Evolutionary conservation across 148 eudicot species (phyloP).

Genomic region (Vaccinium vitisidaea): DNA sequence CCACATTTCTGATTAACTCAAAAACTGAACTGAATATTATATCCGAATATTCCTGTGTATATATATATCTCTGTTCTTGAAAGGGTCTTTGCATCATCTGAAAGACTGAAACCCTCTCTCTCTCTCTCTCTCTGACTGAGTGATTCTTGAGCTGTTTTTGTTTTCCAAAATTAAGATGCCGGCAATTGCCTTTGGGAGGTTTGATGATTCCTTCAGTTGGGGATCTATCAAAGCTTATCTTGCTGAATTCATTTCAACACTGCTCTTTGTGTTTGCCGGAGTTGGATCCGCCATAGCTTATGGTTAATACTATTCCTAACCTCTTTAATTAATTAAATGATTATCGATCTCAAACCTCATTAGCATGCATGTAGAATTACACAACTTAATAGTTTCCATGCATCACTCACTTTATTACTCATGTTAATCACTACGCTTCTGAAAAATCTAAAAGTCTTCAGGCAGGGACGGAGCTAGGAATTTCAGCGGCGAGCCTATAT

Average conservation of each 20-base stretch:
- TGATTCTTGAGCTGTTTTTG: not conserved
- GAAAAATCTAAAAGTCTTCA: too few species aligned
- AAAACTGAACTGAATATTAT: not conserved
- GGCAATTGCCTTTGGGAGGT: conserved; percentile 59
- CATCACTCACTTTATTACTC: not conserved
- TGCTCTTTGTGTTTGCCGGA: conserved; percentile 85
- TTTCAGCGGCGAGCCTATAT: too few species aligned
- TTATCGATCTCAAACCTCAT: not conserved
- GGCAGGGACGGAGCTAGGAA: too few species aligned
- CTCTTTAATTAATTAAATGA: not conserved
- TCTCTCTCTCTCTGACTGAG: not conserved
- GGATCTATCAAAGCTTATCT: conserved; percentile 64
- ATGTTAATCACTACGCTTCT: not conserved
- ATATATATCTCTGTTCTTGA: not conserved
- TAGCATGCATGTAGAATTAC: not conserved
- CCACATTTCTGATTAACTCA: not conserved
- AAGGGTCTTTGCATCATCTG: not conserved
- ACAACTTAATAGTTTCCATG: not conserved
- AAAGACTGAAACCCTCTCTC: not conserved
- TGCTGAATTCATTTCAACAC: conserved; percentile 79
- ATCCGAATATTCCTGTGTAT: conserved; percentile 10
- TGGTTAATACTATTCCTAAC: conserved; percentile 23
- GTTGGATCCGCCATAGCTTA: conserved; percentile 86
- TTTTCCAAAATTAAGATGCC: conserved; percentile 31
- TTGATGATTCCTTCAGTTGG: conserved; percentile 61